Percentiles rank a stretch among this genome's conserved stretches.
Conservation (phyloP, 2,329 filamentous ascomycete genomes). For the Fusarium bactridioides region DNA sequence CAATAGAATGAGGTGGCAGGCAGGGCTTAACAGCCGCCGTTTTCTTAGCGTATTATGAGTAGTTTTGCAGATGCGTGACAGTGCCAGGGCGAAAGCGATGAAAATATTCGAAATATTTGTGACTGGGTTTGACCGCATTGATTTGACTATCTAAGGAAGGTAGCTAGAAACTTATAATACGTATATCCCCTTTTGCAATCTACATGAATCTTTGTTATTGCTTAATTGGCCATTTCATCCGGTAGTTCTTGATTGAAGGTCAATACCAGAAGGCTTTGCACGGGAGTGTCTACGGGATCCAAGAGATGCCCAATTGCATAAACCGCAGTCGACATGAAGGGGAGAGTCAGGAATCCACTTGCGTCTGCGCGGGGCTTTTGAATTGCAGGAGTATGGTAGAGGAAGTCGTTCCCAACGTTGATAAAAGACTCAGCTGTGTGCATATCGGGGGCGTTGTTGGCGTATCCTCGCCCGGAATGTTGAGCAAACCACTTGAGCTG, state of each 20-base stretch:
- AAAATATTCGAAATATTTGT: not conserved
- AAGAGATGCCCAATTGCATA: conserved; percentile 8
- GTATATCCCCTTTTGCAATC: not conserved
- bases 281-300: conserved; percentile 8
- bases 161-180: not conserved
- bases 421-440: not conserved
- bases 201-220: not conserved
- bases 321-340: conserved; percentile 25
- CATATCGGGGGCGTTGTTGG: not conserved
- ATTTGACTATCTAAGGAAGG: not conserved
- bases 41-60: not conserved
- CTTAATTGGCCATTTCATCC: not conserved
- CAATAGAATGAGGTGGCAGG: not conserved
- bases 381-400: not conserved
- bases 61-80: not conserved
- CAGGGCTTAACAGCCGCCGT: not conserved
- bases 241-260: not conserved
- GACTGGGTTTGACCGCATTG: not conserved
- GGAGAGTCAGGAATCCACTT: conserved; percentile 24
- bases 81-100: not conserved
- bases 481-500: not conserved
- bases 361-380: conserved; percentile 25
- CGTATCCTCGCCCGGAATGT: not conserved
- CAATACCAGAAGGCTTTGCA: conserved; percentile 11
- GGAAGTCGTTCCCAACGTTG: not conserved